Base-by-base conservation (phyloP, 2,329 filamentous ascomycete genomes). In the Hypoxylon sp. region DNA sequence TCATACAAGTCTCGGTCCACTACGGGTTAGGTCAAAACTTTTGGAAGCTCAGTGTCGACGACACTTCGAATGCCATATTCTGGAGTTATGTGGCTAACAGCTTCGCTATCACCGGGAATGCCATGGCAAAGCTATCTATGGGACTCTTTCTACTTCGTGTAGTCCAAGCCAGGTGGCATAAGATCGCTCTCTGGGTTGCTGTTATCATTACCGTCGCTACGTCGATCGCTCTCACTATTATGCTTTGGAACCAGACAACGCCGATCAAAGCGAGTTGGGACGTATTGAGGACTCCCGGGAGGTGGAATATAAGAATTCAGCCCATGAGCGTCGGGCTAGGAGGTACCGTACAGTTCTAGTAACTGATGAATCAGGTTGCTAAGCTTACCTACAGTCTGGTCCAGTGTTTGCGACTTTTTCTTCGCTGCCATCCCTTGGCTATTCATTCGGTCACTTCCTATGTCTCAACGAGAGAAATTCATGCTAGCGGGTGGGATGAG, bases 201-300 rank as follows among this genome's bases (percentile, higher is more conserved):
- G 76, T 80, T 37, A 54, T 72, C 55, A 68, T 79, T 29, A 80
- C 79, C 1, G 66, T 62, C 5, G 69, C 74, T 10, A 81, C 80
- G 3, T 79, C 78, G 0, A 51, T 73, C 3, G 75, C 77, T 5
- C 73, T 81, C 29, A 72, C 74, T 17, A 67, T 80, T 53, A 78
- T 81, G 77, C 73, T 81, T 1, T 81, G 80, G 80, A 80, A 80
- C 62, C 79, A 81, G 68, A 79, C 79, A 1, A 78, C 78, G 5
- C 79, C 80, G 0, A 65, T 74, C 51, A 78, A 78, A 57, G 72
- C 76, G 11, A 80, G 77, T 58, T 81, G 78, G 79, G 80, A 81
- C 56, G 76, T 76, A 0, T 67, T 81, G 58, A 72, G 79, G 44
- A 80, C 78, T 4, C 76, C 74, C 3, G 80, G 79, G 1, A 73